These are phyloP conservation scores for Malbranchea zuffiana DNA, from an alignment of 2,329 filamentous ascomycete genomes.

Conservation along the genomic window DNA sequence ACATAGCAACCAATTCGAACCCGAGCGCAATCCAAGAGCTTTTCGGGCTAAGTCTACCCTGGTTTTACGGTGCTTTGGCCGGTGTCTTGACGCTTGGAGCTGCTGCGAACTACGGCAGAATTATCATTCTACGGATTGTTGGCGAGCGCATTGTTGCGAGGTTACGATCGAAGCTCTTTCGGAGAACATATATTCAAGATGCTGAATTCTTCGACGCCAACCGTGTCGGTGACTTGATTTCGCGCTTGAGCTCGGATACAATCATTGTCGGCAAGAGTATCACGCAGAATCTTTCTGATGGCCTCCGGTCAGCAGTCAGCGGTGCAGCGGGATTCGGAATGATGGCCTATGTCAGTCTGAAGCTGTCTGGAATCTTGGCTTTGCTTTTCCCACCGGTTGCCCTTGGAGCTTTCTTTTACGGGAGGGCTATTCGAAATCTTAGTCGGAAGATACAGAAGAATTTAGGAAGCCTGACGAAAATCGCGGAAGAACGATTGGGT, in stretches of 20 bases:
- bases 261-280: conserved; percentile 98
- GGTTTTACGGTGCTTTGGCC: conserved; percentile 78
- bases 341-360: conserved; percentile 92
- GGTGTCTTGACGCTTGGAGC: conserved; percentile 72
- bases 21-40: conserved; percentile 54
- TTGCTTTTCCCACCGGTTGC: conserved; percentile 87
- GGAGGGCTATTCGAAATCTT: conserved; percentile 74
- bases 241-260: conserved; percentile 86
- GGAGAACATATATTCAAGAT: conserved; percentile 89
- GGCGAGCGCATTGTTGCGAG: conserved; percentile 90
- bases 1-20: conserved; percentile 68
- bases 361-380: conserved; percentile 75
- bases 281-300: conserved; percentile 93
- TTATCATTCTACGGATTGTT: conserved; percentile 84
- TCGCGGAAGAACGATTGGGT: conserved; percentile 92
- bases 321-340: conserved; percentile 79
- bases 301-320: conserved; percentile 80
- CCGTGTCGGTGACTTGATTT: conserved; percentile 90
- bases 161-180: conserved; percentile 78
- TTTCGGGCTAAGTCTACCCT: conserved; percentile 72
- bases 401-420: conserved; percentile 82
- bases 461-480: conserved; percentile 83
- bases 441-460: conserved; percentile 91
- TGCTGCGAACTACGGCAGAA: conserved; percentile 82
- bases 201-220: conserved; percentile 99